These are phyloP conservation scores for Citrus trifoliata DNA, from an alignment of 345 rosid species.

Conservation along the genomic window DNA sequence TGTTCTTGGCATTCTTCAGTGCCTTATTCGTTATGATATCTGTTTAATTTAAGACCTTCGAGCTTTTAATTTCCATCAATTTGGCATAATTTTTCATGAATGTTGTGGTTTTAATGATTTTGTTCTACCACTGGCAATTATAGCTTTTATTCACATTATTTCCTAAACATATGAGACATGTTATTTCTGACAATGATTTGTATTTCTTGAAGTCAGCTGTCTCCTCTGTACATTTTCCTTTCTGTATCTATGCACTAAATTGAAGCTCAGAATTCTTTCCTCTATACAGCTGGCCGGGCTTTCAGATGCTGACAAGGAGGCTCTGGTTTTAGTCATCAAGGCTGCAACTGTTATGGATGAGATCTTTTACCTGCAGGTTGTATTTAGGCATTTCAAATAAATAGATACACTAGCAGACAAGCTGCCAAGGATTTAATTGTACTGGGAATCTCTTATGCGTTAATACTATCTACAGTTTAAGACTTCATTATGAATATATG, in stretches of 20 bases:
- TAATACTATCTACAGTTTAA: conserved; percentile 1
- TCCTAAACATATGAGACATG: neutral
- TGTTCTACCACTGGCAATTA: neutral
- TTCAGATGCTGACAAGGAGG: conserved; percentile 59
- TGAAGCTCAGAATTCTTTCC: conserved; percentile 2
- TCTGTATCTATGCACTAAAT: neutral
- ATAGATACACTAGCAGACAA: neutral
- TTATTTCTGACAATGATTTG: neutral
- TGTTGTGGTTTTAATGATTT: neutral
- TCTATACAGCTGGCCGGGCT: conserved; percentile 70
- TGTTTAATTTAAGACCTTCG: conserved; percentile 1
- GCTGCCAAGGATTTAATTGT: neutral
- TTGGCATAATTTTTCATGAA: neutral
- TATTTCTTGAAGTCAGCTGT: neutral
- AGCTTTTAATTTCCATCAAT: neutral
- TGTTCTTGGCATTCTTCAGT: conserved; percentile 1
- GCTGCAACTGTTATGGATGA: conserved; percentile 83
- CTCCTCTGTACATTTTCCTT: neutral
- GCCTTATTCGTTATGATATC: neutral
- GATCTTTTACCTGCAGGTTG: conserved; percentile 77
- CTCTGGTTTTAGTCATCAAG: conserved; percentile 60
- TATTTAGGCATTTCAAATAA: conserved; percentile 4
- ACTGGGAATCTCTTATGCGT: neutral
- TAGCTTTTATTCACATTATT: neutral
- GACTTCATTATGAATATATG: neutral